Base-by-base conservation (phyloP, 2,329 filamentous ascomycete species). In the Cladorrhinum sp. region DNA sequence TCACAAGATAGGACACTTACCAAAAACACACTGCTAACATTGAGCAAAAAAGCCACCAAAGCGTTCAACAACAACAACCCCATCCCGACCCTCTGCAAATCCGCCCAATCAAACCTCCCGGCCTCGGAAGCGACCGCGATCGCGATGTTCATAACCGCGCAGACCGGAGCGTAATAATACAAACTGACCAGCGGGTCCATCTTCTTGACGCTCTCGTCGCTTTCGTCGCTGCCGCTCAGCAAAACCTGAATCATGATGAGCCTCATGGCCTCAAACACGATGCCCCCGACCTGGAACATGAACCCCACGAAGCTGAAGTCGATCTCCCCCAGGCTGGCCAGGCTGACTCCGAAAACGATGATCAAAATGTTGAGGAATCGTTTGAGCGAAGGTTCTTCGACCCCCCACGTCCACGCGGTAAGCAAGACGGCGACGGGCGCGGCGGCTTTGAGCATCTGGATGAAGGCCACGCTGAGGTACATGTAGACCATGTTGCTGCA, bases 401-500 rank as follows among this genome's bases (percentile, higher is more conserved):
- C 75, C 53, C 80, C 74, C 77, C 79, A 83, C 60, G 79, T 72
- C 86, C 86, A 90, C n/a, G 83, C 84, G 51, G 82, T 79, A 68
- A 90, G 75, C 55, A 90, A 81, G 21, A 88, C 86, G 57, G 83
- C 85, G 61, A 89, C 86, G 26, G 87, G 87, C 5, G 84, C 85
- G 51, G 83, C 86, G 60, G 87, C 84, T 82, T 97, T 97, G 76
- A 97, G 86, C 93, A 97, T 97, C 82, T 97, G 93, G 72, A 97
- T 97, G 77, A 97, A 97, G 62, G 93, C 90, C 60, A 97, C 93
- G 69, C 89, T 93, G 61, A 97, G 85, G 77, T 96, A 96, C 60
- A 96, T 83, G 74, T 97, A 97, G 68, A 93, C 91, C 78, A 96
- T 79, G 80, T 97, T 97, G 74, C 92, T 91, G 77, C 92, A 96